Evolutionary conservation across 1,284 basidiomycete species (phyloP).

Genomic region (Rhodofomes roseus): DNA sequence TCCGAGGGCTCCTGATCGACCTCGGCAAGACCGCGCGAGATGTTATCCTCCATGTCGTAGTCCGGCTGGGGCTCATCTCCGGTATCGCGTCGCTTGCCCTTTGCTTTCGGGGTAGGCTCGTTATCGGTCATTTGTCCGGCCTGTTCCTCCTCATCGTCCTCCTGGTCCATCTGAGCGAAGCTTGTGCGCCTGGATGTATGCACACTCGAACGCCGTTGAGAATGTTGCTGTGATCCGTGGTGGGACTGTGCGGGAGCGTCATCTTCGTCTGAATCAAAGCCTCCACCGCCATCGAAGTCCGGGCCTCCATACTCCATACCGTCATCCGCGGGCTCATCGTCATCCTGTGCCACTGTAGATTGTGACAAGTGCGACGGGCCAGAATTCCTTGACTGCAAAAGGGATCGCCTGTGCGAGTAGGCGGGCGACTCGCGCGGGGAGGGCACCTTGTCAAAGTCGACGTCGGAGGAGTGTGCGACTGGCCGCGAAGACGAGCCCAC

Average conservation of each 20-base stretch:
- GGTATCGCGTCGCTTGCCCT: constrained; percentile 30
- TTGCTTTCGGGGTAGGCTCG: constrained; percentile 28
- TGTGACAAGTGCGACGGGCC: constrained; percentile 46
- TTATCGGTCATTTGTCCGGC: constrained; percentile 27
- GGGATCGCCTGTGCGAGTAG: constrained; percentile 33
- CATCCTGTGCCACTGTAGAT: constrained; percentile 26
- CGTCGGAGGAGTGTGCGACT: constrained; percentile 46
- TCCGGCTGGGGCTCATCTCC: constrained; percentile 27
- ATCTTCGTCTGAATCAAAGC: constrained; percentile 18
- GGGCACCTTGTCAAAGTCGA: constrained; percentile 66
- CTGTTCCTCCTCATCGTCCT: constrained; percentile 31
- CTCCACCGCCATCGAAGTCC: constrained; percentile 9
- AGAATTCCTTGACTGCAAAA: constrained; percentile 34
- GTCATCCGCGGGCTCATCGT: constrained; percentile 29
- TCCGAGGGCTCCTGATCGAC: constrained; percentile 16
- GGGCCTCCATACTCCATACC: constrained; percentile 21
- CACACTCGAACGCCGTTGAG: constrained; percentile 1
- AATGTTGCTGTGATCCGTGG: constrained; percentile 7
- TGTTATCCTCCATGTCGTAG: constrained; percentile 51
- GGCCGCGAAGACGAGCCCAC: constrained; percentile 49
- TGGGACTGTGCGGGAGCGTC: constrained; percentile 15
- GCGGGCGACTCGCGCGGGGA: constrained; percentile 39
- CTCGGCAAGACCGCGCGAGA: constrained; percentile 39
- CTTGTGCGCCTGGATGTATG: constrained; percentile 36
- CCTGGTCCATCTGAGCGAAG: constrained; percentile 43